A percentile compares a stretch with the other conserved stretches of the same genome.
phyloP scores from a whole-genome alignment of 768 basidiomycete species.

The Mycena indigotica region DNA sequence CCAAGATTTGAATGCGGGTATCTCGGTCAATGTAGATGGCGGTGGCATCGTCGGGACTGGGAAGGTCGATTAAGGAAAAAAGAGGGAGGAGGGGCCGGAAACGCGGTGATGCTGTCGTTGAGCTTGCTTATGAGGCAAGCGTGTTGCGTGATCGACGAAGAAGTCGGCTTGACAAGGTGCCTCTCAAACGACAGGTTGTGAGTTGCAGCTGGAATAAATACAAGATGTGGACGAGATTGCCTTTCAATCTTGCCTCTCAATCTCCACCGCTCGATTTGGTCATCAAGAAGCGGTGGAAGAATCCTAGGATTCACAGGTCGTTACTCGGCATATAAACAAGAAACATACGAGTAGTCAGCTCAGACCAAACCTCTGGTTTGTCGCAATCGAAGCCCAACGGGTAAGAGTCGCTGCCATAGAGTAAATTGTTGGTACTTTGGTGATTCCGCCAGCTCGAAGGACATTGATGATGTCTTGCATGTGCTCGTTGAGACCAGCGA shows the following conservation, averaged over 20 bases:
- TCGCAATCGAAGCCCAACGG: constrained; percentile 70
- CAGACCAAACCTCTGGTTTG: constrained; percentile 55
- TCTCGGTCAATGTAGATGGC: constrained; percentile 74
- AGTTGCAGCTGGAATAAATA: neutral
- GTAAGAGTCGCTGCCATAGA: constrained; percentile 53
- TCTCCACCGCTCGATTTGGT: neutral
- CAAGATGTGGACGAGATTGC: neutral
- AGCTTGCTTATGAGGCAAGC: constrained; percentile 5
- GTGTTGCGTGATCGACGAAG: constrained; percentile 1
- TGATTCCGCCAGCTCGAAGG: constrained; percentile 39
- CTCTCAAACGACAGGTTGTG: neutral
- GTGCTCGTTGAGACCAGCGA: constrained; percentile 38
- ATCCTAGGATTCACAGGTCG: neutral
- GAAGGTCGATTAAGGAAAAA: constrained; percentile 29
- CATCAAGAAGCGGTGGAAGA: no score
- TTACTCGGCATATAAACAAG: neutral
- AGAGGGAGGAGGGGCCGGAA: constrained; percentile 30
- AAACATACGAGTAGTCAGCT: constrained; percentile 36
- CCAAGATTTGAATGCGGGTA: constrained; percentile 86
- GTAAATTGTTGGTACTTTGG: constrained; percentile 38
- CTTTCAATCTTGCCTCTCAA: neutral
- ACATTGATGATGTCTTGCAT: constrained; percentile 48
- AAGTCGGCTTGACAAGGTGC: constrained; percentile 1
- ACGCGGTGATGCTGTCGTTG: constrained; percentile 14
- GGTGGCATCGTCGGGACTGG: constrained; percentile 58